Evolutionary conservation across 2,329 filamentous ascomycete species (phyloP), one percentile per base, ranked within the genome.

Genomic region (Penicillium sp.): DNA sequence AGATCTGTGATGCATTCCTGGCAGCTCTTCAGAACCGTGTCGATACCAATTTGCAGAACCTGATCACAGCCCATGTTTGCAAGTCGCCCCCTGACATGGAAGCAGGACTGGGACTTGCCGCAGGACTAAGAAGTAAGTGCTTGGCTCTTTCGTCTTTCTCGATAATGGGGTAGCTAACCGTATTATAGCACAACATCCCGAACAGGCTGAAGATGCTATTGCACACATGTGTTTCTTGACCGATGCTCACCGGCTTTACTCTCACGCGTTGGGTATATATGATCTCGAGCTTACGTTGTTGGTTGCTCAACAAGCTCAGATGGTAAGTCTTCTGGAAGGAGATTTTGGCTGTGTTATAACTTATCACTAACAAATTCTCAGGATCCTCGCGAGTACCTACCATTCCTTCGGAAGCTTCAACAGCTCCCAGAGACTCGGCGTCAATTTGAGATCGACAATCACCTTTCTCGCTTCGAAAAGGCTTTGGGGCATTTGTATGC

Each of bases 201-300:
- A 86, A 52, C 82, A 93, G 64, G 91, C 91, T 0, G 93, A 97
- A 65, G 89, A 88, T 73, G 93, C 93, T 0, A 89, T 97, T 23
- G 92, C 97, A 71, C 94, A 99, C 70, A 97, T 99, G 59, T 97
- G 92, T 80, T 99, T 99, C 81, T 83, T 99, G 42, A 91, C 93
- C 0, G 94, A 99, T 74, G 89, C 95, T 46, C 95, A 97, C 73
- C 87, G 87, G 40, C 84, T 99, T 0, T 99, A 96, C 69, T 91
- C 97, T 61, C 88, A 93, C 59, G 90, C 94, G 0, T 81, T 99
- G 2, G 93, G 93, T 1, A 81, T 97, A 2, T 99, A 99, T 72
- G 88, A 97, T 69, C 84, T 99, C 3, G 91, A 96, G 12, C 85
- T 99, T 8, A 88, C 93, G 4, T 81, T 99, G 12, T 81, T 97